Conservation (phyloP, 257 asterid species). For the Coffea eugenioides region DNA sequence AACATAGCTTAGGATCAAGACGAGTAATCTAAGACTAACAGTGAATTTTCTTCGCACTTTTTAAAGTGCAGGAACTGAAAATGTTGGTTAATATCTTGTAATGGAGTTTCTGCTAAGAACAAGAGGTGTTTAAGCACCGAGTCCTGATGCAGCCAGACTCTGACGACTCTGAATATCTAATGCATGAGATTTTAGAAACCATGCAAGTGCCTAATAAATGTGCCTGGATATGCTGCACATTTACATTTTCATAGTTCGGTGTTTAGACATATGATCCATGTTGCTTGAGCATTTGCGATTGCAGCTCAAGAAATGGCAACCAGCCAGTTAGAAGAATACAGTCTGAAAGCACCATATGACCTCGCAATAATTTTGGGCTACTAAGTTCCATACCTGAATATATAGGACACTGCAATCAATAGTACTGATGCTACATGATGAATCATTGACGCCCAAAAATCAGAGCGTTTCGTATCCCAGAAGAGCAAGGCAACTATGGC, state of each 20-base stretch:
- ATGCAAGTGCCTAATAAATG: background rate
- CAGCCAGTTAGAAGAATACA: background rate
- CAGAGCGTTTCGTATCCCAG: constrained; percentile 35
- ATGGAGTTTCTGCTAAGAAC: too few relatives aligned
- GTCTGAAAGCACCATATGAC: background rate
- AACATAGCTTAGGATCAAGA: background rate
- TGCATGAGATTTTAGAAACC: too few relatives aligned
- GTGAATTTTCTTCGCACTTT: background rate
- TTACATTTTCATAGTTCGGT: too few relatives aligned
- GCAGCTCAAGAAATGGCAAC: background rate
- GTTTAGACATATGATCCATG: too few relatives aligned
- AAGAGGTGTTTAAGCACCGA: too few relatives aligned
- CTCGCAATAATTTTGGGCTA: background rate
- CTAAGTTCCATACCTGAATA: constrained; percentile 20
- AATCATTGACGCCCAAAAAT: constrained; percentile 27
- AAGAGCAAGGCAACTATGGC: constrained; percentile 33
- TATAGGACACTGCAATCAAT: constrained; percentile 28
- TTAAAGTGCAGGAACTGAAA: background rate
- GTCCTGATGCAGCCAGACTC: too few relatives aligned
- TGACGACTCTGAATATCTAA: too few relatives aligned
- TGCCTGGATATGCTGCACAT: background rate
- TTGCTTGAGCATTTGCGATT: background rate
- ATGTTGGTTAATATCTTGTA: too few relatives aligned
- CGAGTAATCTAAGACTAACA: background rate
- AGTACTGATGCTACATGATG: constrained; percentile 32